Evolutionary conservation across 2,329 filamentous ascomycete genomes (phyloP).

Genomic region (Gaeumannomyces sp.): DNA sequence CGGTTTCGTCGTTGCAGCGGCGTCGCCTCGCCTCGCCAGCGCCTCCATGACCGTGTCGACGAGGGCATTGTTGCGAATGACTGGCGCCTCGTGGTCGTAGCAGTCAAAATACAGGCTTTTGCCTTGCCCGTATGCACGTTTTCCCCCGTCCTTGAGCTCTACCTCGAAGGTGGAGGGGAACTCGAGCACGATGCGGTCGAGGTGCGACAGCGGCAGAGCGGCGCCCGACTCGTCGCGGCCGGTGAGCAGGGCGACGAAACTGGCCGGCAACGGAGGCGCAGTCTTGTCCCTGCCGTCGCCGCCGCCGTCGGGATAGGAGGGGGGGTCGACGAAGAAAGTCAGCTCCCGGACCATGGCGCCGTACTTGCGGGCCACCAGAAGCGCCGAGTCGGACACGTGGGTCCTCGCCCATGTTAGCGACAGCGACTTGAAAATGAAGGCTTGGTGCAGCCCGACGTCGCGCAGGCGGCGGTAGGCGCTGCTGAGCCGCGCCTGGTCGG

Average conservation of each 20-base stretch:
- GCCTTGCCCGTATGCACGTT: neutral
- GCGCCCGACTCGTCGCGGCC: neutral
- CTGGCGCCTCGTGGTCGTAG: neutral
- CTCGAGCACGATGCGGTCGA: neutral
- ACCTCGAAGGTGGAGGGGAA: neutral
- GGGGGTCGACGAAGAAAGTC: neutral
- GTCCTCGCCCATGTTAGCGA: neutral
- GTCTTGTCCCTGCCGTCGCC: neutral
- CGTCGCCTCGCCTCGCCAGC: neutral
- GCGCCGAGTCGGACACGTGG: slow-evolving; percentile 3
- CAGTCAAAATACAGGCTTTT: neutral
- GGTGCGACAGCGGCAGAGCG: neutral
- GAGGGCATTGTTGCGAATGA: neutral
- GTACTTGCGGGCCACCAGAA: slow-evolving; percentile 1
- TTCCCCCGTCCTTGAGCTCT: neutral
- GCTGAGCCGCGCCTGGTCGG: neutral
- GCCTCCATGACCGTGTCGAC: neutral
- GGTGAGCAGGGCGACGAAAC: neutral
- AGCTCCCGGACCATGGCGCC: neutral
- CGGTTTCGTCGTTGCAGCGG: too few species aligned
- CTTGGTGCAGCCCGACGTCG: neutral
- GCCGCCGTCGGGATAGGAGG: neutral
- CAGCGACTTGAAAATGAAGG: neutral
- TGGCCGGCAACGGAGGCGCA: neutral
- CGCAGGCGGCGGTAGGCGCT: slow-evolving; percentile 2